phyloP scores from a whole-genome alignment of 176 grass and related monocot species.

The Otatea glauca region DNA sequence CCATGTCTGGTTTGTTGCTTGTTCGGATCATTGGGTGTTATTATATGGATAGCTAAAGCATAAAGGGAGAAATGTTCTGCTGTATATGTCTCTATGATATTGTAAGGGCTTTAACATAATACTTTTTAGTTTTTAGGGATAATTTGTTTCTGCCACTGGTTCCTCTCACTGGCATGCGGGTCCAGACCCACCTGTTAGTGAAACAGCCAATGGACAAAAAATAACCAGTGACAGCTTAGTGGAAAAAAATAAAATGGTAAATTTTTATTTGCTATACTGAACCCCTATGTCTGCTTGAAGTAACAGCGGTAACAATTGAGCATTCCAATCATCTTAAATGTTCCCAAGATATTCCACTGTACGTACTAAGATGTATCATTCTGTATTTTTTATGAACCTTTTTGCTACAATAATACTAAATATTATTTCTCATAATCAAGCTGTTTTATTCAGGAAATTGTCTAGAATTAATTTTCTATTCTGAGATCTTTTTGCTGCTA shows the following conservation, averaged over 20 bases:
- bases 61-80: not conserved
- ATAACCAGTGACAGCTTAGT: not conserved
- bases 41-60: not conserved
- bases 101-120: conserved; percentile 2
- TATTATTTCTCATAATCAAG: conserved; percentile 16
- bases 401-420: conserved; percentile 5
- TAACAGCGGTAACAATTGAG: not conserved
- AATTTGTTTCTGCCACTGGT: not conserved
- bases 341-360: not conserved
- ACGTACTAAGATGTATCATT: conserved; percentile 6
- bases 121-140: not conserved
- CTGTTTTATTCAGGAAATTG: not conserved
- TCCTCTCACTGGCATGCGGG: not conserved
- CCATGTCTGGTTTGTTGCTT: conserved; percentile 31
- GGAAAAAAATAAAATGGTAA: not conserved
- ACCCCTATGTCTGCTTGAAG: conserved; percentile 1
- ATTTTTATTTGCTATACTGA: conserved; percentile 22
- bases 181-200: not conserved
- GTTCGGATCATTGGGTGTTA: not conserved
- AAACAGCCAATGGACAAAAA: not conserved
- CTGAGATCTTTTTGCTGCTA: conserved; percentile 6
- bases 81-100: not conserved
- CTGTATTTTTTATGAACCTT: not conserved
- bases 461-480: not conserved
- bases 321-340: conserved; percentile 4